Evolutionary conservation across 2,329 filamentous ascomycete genomes (phyloP), one percentile per base, ranked within the genome.

Genomic region (Magnaporthiopsis incrustans): DNA sequence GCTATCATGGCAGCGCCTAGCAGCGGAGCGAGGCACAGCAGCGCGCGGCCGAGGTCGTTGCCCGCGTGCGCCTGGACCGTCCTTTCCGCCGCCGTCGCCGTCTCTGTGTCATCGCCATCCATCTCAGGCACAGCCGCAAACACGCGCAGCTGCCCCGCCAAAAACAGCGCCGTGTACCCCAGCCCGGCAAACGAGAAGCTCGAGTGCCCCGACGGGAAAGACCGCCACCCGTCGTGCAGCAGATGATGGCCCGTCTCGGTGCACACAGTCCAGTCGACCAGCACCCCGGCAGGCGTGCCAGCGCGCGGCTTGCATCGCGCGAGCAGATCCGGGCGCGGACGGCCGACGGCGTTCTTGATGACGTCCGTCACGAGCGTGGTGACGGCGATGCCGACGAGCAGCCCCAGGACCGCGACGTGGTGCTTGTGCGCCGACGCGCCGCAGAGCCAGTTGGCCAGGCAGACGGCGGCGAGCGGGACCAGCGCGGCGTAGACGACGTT

Each of bases 281-380:
- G 79, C 4, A 76, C 74, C 68, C 83, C 71, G 7, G 72, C 72
- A 57, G 81, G 77, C 2, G 84, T 84, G 44, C 75, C 78, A 0
- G 72, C 38, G 0, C 71, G 77, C 0, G 95, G 93, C 68, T 90
- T 88, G 77, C 95, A 99, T 53, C 95, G 87, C n/a, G 89, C 87
- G 30, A 85, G 72, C 3, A 85, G 73, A 65, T 85, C 82, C 0
- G 82, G 82, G 7, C 82, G 77, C 1, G 69, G 91, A 14, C 91
- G 80, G 11, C 91, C 91, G 32, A 94, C 90, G 12, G 89, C 84
- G 73, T 96, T 97, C 77, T 99, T 99, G 72, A 98, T 82, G 33
- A 94, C 79, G 73, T 98, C 93, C 59, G 95, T 98, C 58, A 98
- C 80, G 74, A 97, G 89, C 7, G 86, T 84, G 0, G 91, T 89